phyloP scores from a whole-genome alignment of 1,284 basidiomycete genomes.

The Cutaneotrichosporon sp. region DNA sequence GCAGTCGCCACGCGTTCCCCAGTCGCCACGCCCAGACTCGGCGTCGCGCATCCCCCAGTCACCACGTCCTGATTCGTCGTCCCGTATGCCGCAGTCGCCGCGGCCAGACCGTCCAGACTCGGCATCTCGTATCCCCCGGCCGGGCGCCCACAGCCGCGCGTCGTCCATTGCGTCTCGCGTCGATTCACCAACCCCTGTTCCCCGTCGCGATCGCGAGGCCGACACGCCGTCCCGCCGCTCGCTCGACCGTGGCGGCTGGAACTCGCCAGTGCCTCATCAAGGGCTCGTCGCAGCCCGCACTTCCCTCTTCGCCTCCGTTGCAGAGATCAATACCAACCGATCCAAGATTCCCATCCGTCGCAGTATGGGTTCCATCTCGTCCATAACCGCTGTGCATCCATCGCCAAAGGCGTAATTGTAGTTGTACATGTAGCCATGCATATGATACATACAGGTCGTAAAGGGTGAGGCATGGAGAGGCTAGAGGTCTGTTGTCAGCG shows the following conservation, averaged over 20 bases:
- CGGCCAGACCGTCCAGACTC: neutral
- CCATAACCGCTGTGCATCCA: neutral
- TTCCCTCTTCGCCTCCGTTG: neutral
- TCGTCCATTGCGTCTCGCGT: neutral
- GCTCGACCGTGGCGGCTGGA: neutral
- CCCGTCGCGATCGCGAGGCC: neutral
- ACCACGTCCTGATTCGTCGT: neutral
- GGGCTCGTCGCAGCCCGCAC: constrained; percentile 11
- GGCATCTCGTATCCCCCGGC: constrained; percentile 6
- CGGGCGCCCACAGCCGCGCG: neutral
- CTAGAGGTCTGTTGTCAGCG: constrained; percentile 18
- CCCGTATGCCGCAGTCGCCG: too few species aligned
- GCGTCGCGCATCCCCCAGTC: neutral
- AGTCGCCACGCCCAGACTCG: neutral
- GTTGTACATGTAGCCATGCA: constrained; percentile 17
- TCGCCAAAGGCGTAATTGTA: constrained; percentile 8
- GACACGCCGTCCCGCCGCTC: neutral
- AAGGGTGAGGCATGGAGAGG: neutral
- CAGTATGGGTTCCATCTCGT: constrained; percentile 5
- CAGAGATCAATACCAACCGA: neutral
- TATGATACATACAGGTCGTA: constrained; percentile 11
- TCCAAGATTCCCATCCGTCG: constrained; percentile 4
- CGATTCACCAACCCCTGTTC: neutral
- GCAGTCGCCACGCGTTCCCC: neutral
- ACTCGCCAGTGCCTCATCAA: neutral